These are phyloP conservation scores for Fraxinus angustifolia DNA, from an alignment of 305 asterid genomes.

Conservation along the genomic window DNA sequence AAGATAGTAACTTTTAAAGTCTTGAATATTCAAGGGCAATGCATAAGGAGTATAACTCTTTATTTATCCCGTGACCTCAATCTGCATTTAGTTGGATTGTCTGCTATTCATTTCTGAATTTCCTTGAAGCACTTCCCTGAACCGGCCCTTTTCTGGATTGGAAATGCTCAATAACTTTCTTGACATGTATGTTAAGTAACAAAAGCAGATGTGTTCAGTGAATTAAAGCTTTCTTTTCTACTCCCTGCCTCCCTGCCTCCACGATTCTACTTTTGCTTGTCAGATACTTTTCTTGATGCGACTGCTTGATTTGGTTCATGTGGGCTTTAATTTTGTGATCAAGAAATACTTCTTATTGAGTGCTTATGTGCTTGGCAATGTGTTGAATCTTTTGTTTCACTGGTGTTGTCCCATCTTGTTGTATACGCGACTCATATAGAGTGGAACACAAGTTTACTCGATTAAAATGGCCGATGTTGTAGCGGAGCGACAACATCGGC, in stretches of 20 bases:
- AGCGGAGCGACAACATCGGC: too few species aligned
- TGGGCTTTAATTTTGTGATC: not conserved
- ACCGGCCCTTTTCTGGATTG: not conserved
- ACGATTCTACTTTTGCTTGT: not conserved
- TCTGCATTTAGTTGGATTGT: not conserved
- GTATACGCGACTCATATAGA: too few species aligned
- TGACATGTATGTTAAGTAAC: not conserved
- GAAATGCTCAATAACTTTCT: not conserved
- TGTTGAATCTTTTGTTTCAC: not conserved
- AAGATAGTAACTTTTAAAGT: not conserved
- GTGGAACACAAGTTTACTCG: too few species aligned
- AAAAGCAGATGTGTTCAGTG: not conserved
- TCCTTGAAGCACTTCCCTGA: not conserved
- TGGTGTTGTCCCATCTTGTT: not conserved
- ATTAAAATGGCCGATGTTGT: too few species aligned
- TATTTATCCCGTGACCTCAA: not conserved
- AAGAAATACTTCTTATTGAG: not conserved
- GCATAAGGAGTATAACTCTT: not conserved
- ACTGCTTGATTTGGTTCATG: not conserved
- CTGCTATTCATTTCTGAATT: not conserved
- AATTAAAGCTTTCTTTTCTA: not conserved
- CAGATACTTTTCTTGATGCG: not conserved
- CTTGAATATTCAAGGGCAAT: not conserved
- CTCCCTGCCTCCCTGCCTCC: not conserved
- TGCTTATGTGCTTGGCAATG: conserved; percentile 13